A percentile compares a stretch with the other conserved stretches of the same genome.
Evolutionary conservation across 805 yeast species (phyloP).

Genomic region (Wickerhamiella parazyma): DNA sequence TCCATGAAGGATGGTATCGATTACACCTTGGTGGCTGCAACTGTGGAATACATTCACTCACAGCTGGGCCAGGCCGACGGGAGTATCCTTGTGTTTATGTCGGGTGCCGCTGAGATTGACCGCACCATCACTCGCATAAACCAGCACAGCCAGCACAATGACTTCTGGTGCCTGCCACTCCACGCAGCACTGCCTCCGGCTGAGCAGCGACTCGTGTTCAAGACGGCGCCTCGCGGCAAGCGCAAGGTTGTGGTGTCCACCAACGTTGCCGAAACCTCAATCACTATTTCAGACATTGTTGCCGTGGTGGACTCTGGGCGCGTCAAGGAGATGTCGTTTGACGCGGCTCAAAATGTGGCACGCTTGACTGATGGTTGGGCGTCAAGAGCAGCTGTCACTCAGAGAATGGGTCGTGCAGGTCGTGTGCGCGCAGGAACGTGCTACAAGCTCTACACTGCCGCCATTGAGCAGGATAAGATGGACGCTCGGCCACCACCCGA

Average conservation of each 20-base stretch:
- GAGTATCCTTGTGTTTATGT: slow-evolving; percentile 71
- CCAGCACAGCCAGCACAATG: slow-evolving; percentile 20
- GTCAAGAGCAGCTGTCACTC: slow-evolving; percentile 77
- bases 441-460: slow-evolving; percentile 60
- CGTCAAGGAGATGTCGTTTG: slow-evolving; percentile 65
- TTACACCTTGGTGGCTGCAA: slow-evolving; percentile 50
- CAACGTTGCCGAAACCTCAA: slow-evolving; percentile 93
- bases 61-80: slow-evolving; percentile 42
- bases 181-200: slow-evolving; percentile 77
- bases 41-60: slow-evolving; percentile 41
- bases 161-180: slow-evolving; percentile 48
- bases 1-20: slow-evolving; percentile 37
- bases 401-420: slow-evolving; percentile 97
- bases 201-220: slow-evolving; percentile 71
- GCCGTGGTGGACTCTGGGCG: slow-evolving; percentile 82
- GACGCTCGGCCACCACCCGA: slow-evolving; percentile 73
- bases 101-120: slow-evolving; percentile 82
- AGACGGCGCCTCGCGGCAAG: slow-evolving; percentile 34
- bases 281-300: slow-evolving; percentile 89
- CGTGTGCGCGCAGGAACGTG: slow-evolving; percentile 78
- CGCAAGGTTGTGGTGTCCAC: slow-evolving; percentile 82
- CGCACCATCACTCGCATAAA: slow-evolving; percentile 37
- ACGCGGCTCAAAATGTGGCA: slow-evolving; percentile 52
- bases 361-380: slow-evolving; percentile 71
- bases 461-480: slow-evolving; percentile 45